Evolutionary conservation across 164 flowering plant genomes (phyloP), one percentile per base, ranked within the genome.

Genomic region (Kalanchoe fedtschenkoi): DNA sequence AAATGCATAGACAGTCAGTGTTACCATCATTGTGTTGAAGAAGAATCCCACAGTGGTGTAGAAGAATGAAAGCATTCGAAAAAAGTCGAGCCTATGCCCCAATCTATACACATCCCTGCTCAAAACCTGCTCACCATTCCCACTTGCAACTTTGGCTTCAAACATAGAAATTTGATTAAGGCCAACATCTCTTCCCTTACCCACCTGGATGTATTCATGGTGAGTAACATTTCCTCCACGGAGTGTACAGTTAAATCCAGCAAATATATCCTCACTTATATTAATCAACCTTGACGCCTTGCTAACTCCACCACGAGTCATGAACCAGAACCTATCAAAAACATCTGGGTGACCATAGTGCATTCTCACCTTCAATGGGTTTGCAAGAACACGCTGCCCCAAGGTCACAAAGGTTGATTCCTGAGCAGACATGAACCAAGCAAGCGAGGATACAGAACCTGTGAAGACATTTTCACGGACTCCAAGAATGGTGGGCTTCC

Each of bases 321-420:
- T 56, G 71, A 88, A 88, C 96, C 96, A 92, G 66, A 92, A 81
- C 73, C 98, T 66, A 68, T 92, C 98, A 71, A 92, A 92, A 47
- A 92, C 95, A 75, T 92, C 98, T 9, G 98, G 98, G 60, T 92
- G 98, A 39, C 98, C 98, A 75, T 92, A 92, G 66, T 92, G 98
- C 95, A 89, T 86, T 43, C 98, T 73, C 35, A 89, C 83, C 72
- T 92, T 92, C 66, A 92, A 70, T 56, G 96, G 97, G 62, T 88
- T 88, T 65, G 98, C 98, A 21, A 92, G 76, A 63, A 92, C 97
- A 28, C 98, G 91, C 75, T 92, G 98, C 38, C 88, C 97, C 39
- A 92, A 70, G 13, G 97, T 92, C 67, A 88, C 97, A 75, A 92
- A 92, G 69, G 95, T 92, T 29, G 78, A 86, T 67, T 92, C 98